Evolutionary conservation across 2,329 filamentous ascomycete genomes (phyloP).

Genomic region (Fusarium praegraminearum): DNA sequence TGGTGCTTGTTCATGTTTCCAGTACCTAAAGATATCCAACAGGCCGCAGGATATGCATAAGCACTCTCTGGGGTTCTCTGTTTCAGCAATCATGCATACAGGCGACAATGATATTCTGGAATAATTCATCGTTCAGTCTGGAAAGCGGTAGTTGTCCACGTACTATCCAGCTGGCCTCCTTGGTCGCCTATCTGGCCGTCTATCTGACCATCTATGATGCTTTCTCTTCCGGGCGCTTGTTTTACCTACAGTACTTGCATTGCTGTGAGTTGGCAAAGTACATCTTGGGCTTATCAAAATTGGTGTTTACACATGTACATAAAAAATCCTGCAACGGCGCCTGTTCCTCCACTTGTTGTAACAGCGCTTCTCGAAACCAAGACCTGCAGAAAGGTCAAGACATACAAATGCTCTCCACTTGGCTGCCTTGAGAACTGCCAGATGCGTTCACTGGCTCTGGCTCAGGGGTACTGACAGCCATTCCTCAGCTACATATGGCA

Average conservation of each 20-base stretch:
- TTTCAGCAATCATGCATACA: constrained; percentile 17
- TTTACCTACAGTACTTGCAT: constrained; percentile 26
- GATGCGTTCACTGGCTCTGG: constrained; percentile 8
- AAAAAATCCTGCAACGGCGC: constrained; percentile 14
- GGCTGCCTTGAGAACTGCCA: constrained; percentile 25
- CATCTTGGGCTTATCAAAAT: constrained; percentile 9
- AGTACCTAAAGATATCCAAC: constrained; percentile 6
- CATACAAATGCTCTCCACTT: constrained; percentile 29
- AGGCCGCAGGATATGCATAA: background rate
- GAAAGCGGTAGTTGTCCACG: constrained; percentile 15
- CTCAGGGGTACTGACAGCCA: constrained; percentile 24
- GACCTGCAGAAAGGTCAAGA: constrained; percentile 35
- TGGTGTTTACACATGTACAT: constrained; percentile 12
- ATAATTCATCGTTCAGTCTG: constrained; percentile 6
- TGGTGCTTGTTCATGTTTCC: constrained; percentile 18
- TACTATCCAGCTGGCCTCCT: constrained; percentile 8
- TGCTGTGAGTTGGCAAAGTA: constrained; percentile 25
- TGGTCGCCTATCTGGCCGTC: constrained; percentile 18
- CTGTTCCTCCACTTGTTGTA: constrained; percentile 28
- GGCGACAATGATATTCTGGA: background rate
- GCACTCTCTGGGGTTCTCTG: background rate
- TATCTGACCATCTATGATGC: constrained; percentile 13
- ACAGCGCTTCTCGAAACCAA: constrained; percentile 47
- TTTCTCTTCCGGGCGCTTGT: constrained; percentile 38
- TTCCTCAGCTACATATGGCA: constrained; percentile 18